Base-by-base conservation (phyloP, 2,329 filamentous ascomycete genomes). In the Tolypocladium album region DNA sequence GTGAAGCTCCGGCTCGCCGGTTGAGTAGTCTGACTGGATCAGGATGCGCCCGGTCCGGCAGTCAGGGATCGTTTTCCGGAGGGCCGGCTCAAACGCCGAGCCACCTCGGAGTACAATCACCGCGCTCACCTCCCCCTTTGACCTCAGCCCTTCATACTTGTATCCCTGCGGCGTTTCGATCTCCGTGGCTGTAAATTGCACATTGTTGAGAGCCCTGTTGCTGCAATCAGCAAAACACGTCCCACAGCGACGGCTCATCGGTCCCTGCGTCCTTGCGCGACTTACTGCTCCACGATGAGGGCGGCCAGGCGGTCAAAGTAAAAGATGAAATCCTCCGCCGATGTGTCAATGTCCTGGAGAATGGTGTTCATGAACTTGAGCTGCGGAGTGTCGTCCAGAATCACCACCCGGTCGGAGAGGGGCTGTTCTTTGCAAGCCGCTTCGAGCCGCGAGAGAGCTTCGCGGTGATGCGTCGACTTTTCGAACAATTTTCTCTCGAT, bases 281-380 rank as follows among this genome's bases (percentile, higher is more conserved):
- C 81, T 62, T 74, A 87, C 83, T 86, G 78, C 73, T 97, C 93
- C 55, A 97, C 84, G 34, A 97, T 79, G 58, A 97, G 79, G n/a
- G 89, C 85, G 2, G 90, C 86, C 43, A 97, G 79, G 43, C 94
- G 85, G 74, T 99, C 92, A 72, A 97, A 97, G 75, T 97, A 97
- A 75, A 97, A 97, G 63, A 96, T 90, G 71, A 97, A 97, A 67
- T 97, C 92, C 70, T 96, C 93, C 50, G 90, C 83, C 8, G 82
- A 79, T 0, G 91, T 93, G 56, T 86, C 82, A 22, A 89, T 88
- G 67, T 94, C 83, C 69, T 95, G 88, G 47, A 99, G 84, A 60
- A 97, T 89, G 0, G 92, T 97, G 71, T 90, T 92, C 83, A 99
- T 96, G 55, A 87, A 92, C 60, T 81, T 82, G 59, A 97, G 80